Conservation (phyloP, 108 stramenopile species). For the Pseudonitzschia multiseries region DNA sequence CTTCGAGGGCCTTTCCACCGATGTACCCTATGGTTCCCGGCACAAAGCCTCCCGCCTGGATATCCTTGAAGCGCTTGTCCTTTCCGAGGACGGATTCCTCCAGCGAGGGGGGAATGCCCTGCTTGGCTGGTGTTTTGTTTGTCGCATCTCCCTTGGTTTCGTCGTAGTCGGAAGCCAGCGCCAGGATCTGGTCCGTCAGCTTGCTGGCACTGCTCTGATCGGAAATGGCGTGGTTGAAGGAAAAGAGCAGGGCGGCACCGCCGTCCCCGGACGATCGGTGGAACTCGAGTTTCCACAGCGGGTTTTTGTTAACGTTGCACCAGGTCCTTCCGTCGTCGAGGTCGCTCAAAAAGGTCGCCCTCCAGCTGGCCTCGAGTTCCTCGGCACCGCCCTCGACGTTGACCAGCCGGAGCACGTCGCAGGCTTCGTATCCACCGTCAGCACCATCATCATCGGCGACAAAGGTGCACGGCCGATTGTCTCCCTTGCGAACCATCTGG, state of each 20-base stretch:
- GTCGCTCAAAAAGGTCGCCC: constrained; percentile 51
- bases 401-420: constrained; percentile 55
- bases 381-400: constrained; percentile 43
- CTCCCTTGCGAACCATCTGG: constrained; percentile 85
- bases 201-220: constrained; percentile 79
- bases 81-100: constrained; percentile 79
- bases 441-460: constrained; percentile 11
- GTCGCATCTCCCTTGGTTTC: constrained; percentile 37
- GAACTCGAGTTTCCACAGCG: constrained; percentile 73
- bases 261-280: constrained; percentile 42
- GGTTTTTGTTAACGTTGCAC: constrained; percentile 46
- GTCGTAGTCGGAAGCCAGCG: constrained; percentile 47
- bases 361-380: constrained; percentile 63
- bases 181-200: constrained; percentile 70
- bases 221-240: constrained; percentile 85
- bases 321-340: constrained; percentile 74
- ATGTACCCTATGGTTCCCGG: constrained; percentile 64
- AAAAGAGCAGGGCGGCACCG: constrained; percentile 69
- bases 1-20: constrained; percentile 77
- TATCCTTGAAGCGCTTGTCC: constrained; percentile 53
- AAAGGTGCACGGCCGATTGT: constrained; percentile 79
- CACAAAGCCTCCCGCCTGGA: constrained; percentile 37
- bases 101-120: constrained; percentile 63
- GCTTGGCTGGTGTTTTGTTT: constrained; percentile 29
- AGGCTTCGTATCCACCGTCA: background rate